Evolutionary conservation across 352 stramenopile genomes (phyloP).

Genomic region (Pythium dissotocum): DNA sequence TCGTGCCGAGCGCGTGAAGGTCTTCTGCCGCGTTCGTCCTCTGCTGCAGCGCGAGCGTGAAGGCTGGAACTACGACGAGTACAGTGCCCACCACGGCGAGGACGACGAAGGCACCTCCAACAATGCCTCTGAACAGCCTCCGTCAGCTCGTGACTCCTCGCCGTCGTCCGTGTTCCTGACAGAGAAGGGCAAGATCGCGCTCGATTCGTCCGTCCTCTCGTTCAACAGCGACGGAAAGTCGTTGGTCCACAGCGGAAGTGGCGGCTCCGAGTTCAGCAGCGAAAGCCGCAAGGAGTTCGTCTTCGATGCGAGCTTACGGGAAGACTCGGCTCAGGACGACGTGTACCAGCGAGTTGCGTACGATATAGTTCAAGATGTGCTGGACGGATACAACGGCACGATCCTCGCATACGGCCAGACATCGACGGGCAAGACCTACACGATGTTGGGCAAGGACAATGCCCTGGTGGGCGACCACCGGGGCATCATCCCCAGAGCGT

Average conservation of each 20-base stretch:
- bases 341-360: constrained; percentile 56
- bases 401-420: constrained; percentile 75
- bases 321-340: constrained; percentile 40
- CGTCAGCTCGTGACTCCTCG: constrained; percentile 18
- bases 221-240: constrained; percentile 14
- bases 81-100: constrained; percentile 32
- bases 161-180: constrained; percentile 54
- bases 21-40: constrained; percentile 66
- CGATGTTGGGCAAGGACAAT: constrained; percentile 58
- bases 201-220: constrained; percentile 5
- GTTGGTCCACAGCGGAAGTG: neutral
- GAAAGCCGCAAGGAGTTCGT: constrained; percentile 45
- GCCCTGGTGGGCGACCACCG: constrained; percentile 35
- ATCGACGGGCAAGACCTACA: constrained; percentile 66
- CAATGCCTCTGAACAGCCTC: constrained; percentile 10
- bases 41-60: constrained; percentile 61
- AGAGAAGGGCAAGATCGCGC: constrained; percentile 36
- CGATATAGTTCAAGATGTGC: constrained; percentile 59
- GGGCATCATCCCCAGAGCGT: constrained; percentile 59
- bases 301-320: constrained; percentile 57
- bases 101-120: constrained; percentile 10
- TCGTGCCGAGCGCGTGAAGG: constrained; percentile 55
- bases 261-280: constrained; percentile 21
- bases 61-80: constrained; percentile 66
- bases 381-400: constrained; percentile 75